Base-by-base conservation (phyloP, 176 grass and related monocot species). In the Raddia distichophylla region DNA sequence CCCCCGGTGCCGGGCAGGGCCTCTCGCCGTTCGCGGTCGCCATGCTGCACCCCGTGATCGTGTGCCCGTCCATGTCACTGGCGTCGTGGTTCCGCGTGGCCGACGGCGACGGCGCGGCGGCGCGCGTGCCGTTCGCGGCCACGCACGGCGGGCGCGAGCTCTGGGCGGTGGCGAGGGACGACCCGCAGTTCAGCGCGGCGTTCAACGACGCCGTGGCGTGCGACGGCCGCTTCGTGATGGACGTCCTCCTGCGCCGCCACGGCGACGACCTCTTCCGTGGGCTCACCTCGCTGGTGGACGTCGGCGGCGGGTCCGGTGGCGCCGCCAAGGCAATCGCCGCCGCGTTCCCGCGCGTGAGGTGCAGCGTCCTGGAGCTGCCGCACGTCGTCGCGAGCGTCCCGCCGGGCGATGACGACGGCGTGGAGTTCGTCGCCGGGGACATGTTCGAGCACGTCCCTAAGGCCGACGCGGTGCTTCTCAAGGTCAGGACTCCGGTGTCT, bases 171-270 rank as follows among this genome's bases (percentile, higher is more conserved):
- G 68, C 78, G 4, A 79, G 52, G 83, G 77, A 22, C 48, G 77
- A 91, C 63, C 11, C 11, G n/a, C 77, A 15, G 62, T 93, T 90
- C 77, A 49, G 76, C 40, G 69, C 74, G 18, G 77, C 81, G 48
- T 93, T 93, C 80, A 79, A 93, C 56, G 79, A 86, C 2, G 91
- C 82, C 75, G 86, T 94, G 85, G 88, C 74, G 2, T 88, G 82
- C 67, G 79, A 91, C 80, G 82, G 82, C 4, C 73, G 77, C 10
- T 91, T 93, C 77, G 82, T 93, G 60, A 91, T 80, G 49, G 85
- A 88, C 62, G 74, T 86, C 76, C 64, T 91, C 33, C 13, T 91
- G 74, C 67, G 54, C 33, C 60, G 75, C 16, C 69, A 83, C 49
- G 8, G 69, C 19, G 33, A 46, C 15, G 70, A 58, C 53, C 67